phyloP scores from a whole-genome alignment of 352 stramenopile genomes.

The Thalassiosira pacifica region DNA sequence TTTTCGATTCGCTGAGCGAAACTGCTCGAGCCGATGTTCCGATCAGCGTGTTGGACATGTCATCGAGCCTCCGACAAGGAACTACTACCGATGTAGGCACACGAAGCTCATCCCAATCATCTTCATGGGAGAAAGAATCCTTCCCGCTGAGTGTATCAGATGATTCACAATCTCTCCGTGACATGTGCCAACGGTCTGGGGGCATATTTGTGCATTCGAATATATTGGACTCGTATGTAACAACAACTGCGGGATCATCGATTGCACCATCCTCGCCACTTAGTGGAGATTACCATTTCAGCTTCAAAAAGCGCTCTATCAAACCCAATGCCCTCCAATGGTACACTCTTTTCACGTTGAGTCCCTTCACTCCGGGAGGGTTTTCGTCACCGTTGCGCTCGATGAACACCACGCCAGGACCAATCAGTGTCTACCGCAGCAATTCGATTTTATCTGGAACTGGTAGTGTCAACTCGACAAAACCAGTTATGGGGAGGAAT shows the following conservation, averaged over 20 bases:
- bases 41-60: conserved; percentile 80
- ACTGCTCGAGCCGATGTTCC: conserved; percentile 74
- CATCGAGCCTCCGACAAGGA: conserved; percentile 14
- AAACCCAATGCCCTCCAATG: conserved; percentile 84
- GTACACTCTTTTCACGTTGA: conserved; percentile 81
- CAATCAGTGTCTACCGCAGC: conserved; percentile 28
- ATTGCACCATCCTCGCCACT: conserved; percentile 35
- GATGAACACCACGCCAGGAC: conserved; percentile 13
- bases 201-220: conserved; percentile 77
- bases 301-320: conserved; percentile 71
- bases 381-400: conserved; percentile 27
- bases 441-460: conserved; percentile 31
- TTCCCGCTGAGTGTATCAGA: conserved; percentile 78
- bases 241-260: conserved; percentile 60
- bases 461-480: conserved; percentile 19
- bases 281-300: conserved; percentile 71
- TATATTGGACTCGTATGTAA: conserved; percentile 63
- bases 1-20: conserved; percentile 73
- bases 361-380: conserved; percentile 64
- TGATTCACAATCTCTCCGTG: conserved; percentile 73
- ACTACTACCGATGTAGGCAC: background rate
- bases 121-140: background rate
- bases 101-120: conserved; percentile 12
- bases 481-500: conserved; percentile 32
- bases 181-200: conserved; percentile 67